Evolutionary conservation across 768 basidiomycete genomes (phyloP).

Genomic region (Psilocybe cyanescens): DNA sequence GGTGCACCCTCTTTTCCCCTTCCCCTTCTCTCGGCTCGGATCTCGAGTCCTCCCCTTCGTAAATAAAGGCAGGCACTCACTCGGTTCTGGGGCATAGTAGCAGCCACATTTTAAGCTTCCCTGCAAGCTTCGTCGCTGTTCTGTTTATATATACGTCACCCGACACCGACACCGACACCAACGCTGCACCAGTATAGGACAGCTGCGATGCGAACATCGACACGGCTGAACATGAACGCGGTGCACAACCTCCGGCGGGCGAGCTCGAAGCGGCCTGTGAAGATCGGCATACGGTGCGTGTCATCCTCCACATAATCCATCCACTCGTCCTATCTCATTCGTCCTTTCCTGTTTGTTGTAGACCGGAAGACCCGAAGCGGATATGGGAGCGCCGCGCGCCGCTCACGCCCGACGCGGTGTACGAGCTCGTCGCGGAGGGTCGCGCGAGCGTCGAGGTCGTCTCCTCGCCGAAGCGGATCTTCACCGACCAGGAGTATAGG

Average conservation of each 20-base stretch:
- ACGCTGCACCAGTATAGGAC: too few relatives aligned
- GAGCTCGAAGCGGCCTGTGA: not conserved
- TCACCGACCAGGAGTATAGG: conserved; percentile 61
- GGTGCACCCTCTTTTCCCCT: conserved; percentile 1
- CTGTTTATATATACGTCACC: too few relatives aligned
- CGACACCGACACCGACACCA: too few relatives aligned
- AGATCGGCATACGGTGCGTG: conserved; percentile 20
- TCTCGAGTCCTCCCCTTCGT: conserved; percentile 19
- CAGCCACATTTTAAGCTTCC: too few relatives aligned
- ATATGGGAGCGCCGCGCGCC: conserved; percentile 91
- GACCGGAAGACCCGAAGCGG: conserved; percentile 78
- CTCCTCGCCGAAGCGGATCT: conserved; percentile 77
- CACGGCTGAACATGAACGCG: not conserved
- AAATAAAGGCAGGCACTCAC: not conserved
- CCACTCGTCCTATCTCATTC: too few relatives aligned
- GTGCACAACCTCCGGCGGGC: not conserved
- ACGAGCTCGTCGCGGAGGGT: conserved; percentile 56
- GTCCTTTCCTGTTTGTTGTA: conserved; percentile 7
- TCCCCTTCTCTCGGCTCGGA: conserved; percentile 28
- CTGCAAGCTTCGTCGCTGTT: too few relatives aligned
- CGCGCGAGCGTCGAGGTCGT: conserved; percentile 75
- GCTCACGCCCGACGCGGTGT: conserved; percentile 76
- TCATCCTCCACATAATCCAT: not conserved
- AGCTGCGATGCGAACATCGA: not conserved
- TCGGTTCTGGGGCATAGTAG: too few relatives aligned